These are phyloP conservation scores for Anethum foeniculum DNA, from an alignment of 140 eudicot genomes.

Conservation along the genomic window DNA sequence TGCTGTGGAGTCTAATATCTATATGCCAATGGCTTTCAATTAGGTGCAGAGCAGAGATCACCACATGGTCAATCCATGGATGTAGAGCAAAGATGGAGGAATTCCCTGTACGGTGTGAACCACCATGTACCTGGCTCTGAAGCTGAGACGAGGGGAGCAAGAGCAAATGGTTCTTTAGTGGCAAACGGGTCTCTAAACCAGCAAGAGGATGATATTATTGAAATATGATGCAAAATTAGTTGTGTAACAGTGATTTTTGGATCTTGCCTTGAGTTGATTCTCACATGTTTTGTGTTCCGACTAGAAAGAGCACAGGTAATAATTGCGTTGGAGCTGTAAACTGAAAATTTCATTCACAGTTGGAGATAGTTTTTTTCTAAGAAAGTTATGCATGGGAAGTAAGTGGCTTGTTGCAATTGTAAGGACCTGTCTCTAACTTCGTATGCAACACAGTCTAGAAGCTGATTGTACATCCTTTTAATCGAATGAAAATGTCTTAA, in stretches of 20 bases:
- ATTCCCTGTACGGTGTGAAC: background rate
- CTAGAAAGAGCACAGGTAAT: background rate
- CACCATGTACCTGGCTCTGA: slow-evolving; percentile 1
- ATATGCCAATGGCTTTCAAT: background rate
- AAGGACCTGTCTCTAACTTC: background rate
- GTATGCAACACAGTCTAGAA: background rate
- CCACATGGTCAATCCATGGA: slow-evolving; percentile 5
- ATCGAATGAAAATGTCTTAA: background rate
- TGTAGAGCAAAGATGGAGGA: slow-evolving; percentile 5
- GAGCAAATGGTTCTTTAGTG: slow-evolving; percentile 2
- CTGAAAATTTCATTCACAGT: background rate
- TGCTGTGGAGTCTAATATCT: background rate
- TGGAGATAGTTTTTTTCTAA: background rate
- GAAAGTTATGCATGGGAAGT: background rate
- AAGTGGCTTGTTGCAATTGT: background rate
- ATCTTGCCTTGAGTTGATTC: background rate
- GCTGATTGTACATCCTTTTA: background rate
- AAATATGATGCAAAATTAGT: background rate
- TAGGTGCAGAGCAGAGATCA: slow-evolving; percentile 2
- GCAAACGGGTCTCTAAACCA: slow-evolving; percentile 12
- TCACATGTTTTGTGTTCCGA: background rate
- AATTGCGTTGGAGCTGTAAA: background rate
- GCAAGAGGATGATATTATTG: slow-evolving; percentile 8
- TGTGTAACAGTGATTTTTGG: background rate
- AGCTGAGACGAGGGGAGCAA: background rate